Evolutionary conservation across 2,329 filamentous ascomycete genomes (phyloP).

Genomic region (Penicillium paneum): DNA sequence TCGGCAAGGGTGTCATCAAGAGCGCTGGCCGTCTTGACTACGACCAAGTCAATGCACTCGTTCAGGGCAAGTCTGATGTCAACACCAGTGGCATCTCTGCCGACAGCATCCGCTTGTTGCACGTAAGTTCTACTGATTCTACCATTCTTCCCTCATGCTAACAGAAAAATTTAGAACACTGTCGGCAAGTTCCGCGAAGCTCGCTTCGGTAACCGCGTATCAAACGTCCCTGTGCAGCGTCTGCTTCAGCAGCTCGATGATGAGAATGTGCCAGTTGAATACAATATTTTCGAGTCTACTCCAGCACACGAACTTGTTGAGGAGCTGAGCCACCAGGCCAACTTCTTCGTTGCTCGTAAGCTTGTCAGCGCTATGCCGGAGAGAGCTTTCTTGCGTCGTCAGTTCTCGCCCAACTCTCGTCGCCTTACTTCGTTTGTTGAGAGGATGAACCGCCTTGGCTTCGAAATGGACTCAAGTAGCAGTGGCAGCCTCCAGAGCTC

Average conservation of each 20-base stretch:
- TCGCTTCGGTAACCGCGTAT: constrained; percentile 74
- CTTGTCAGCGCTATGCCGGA: constrained; percentile 76
- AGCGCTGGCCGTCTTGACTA: constrained; percentile 83
- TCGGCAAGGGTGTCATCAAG: constrained; percentile 91
- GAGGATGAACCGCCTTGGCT: constrained; percentile 86
- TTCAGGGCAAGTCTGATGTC: constrained; percentile 62
- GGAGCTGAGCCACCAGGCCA: constrained; percentile 91
- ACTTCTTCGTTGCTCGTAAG: constrained; percentile 82
- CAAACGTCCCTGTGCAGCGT: constrained; percentile 78
- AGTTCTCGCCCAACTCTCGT: constrained; percentile 78
- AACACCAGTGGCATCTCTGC: constrained; percentile 64
- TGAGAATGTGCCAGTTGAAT: constrained; percentile 94
- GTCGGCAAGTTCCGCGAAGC: constrained; percentile 87
- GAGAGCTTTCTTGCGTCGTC: constrained; percentile 86
- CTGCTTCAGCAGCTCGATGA: constrained; percentile 93
- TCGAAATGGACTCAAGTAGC: constrained; percentile 82
- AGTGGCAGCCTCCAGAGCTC: constrained; percentile 92
- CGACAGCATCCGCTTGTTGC: constrained; percentile 77
- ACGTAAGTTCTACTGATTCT: constrained; percentile 49
- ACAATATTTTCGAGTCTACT: constrained; percentile 92
- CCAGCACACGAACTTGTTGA: constrained; percentile 89
- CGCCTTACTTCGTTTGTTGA: constrained; percentile 88
- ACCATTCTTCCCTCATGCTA: not conserved
- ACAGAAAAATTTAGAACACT: constrained; percentile 54
- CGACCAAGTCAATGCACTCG: constrained; percentile 77